Base-by-base conservation (phyloP, 352 stramenopile genomes). In the Phytopythium aichiense region DNA sequence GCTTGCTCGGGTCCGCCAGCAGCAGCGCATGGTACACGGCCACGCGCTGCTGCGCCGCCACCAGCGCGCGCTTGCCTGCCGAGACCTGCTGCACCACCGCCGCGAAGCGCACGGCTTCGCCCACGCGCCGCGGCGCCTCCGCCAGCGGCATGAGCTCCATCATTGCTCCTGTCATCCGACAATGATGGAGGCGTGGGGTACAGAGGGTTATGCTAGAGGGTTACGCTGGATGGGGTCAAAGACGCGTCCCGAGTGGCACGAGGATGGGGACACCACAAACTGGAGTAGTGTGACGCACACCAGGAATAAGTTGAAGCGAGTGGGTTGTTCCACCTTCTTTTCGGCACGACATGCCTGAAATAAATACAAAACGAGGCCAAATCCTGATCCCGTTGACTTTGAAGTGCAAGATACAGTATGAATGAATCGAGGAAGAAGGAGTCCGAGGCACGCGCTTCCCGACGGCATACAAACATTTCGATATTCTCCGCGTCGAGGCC, bases 51-150 rank as follows among this genome's bases (percentile, higher is more conserved):
- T 61, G 64, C 13, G 61, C 46, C 1, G 52, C 61, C 7, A 81
- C 37, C 13, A 81, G 40, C 49, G 74, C 64, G 40, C 64, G 71
- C 46, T 74, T 74, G 16, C 61, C 66, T 0, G 31, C 50, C 16
- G 65, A 60, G 52, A 88, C 66, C 57, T 87, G 81, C 69, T 88
- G 78, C 23, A 84, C 58, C 4, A 69, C 73, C 22, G 71, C 79
- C 20, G 80, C 58, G 64, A 87, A 87, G 53, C 60, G 59, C 67
- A 77, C 65, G 56, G 62, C n/a, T 54, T 72, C 15, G 20, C 65
- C 67, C 11, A 79, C 65, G 60, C 73, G 62, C 31, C 43, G 22
- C 54, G 22, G 22, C 40, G 73, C 68, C 25, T 71, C 59, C 9
- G 20, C 56, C 46, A 79, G 31, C 63, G 50, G 42, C 18, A 80